These are phyloP conservation scores for Pulchroboletus neoregius DNA, from an alignment of 1,284 basidiomycete species.

Conservation along the genomic window DNA sequence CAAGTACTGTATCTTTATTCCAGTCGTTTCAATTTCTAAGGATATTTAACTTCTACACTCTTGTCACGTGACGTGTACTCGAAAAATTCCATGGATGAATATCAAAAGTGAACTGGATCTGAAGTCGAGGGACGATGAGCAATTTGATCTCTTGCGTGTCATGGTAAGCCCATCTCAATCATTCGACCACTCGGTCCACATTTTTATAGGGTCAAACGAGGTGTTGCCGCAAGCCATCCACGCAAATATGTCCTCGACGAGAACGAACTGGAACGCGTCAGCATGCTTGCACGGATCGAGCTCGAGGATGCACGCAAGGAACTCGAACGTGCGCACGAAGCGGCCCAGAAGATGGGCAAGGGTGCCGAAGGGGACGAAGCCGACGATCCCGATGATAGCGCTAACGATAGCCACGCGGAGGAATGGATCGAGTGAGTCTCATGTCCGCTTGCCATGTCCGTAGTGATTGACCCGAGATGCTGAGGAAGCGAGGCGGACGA, in stretches of 20 bases:
- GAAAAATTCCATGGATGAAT: slow-evolving; percentile 10
- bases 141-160: slow-evolving; percentile 63
- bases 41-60: neutral
- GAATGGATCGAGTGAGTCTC: slow-evolving; percentile 85
- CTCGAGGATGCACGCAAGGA: slow-evolving; percentile 86
- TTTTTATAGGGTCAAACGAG: slow-evolving; percentile 59
- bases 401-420: slow-evolving; percentile 47
- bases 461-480: slow-evolving; percentile 37
- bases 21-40: neutral
- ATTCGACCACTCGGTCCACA: neutral
- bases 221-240: slow-evolving; percentile 67
- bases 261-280: slow-evolving; percentile 69
- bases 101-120: neutral
- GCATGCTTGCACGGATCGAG: slow-evolving; percentile 82
- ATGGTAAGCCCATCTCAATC: slow-evolving; percentile 35
- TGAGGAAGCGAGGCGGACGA: slow-evolving; percentile 47
- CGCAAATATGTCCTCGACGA: slow-evolving; percentile 90
- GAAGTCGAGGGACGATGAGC: slow-evolving; percentile 47
- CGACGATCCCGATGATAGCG: slow-evolving; percentile 52
- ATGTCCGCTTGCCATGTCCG: slow-evolving; percentile 24
- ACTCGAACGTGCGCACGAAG: slow-evolving; percentile 77
- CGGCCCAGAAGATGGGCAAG: slow-evolving; percentile 69
- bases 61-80: slow-evolving; percentile 20
- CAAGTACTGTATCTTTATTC: slow-evolving; percentile 28
- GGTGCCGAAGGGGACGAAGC: slow-evolving; percentile 57